Evolutionary conservation across 371 early-diverging fungal genomes (phyloP), one percentile per base, ranked within the genome.

Genomic region (Batkoa obscura): DNA sequence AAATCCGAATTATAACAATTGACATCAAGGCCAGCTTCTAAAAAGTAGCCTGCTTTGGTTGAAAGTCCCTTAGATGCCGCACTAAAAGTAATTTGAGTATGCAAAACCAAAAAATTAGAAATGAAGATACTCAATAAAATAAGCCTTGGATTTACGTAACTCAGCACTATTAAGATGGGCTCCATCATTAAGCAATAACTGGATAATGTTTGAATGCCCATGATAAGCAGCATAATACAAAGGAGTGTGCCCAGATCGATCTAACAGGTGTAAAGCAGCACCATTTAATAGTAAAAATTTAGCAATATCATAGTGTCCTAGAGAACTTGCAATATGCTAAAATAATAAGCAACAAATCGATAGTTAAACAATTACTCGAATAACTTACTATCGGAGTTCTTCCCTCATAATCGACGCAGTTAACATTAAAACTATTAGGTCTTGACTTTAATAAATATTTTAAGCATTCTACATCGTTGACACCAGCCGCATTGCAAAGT

Each of bases 261-360:
- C 94, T n/a, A 89, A 80, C 15, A 80, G 72, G 65, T 96, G 95
- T n/a, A 94, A 84, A 38, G 82, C 81, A 2, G 94, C 90, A 0
- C 97, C 97, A 53, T 84, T 79, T 23, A 71, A 61, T 9, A 95
- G 65, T 50, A 94, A 63, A 57, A 80, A 87, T 49, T 84, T 75
- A 0, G 83, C 83, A 13, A 80, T 73, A 0, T 71, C 70, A 2
- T 74, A 59, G 55, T 88, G 79, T 5, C 88, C 86, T 37, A 84
- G 83, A 4, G 81, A 69, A 55, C 84, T 79, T 0, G 94, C 94
- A n/a, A 90, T 74, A 62, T 94, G 94, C 57, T 63, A 34, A 0
- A 17, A 9, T 12, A 36, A 23, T 34, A 49, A 5, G 30, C 13
- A 46, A 33, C 3, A 9, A 55, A 49, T 3, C 8, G 17, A 39